phyloP scores from a whole-genome alignment of 495 filamentous ascomycete species.

The Aspergillus haitiensis region DNA sequence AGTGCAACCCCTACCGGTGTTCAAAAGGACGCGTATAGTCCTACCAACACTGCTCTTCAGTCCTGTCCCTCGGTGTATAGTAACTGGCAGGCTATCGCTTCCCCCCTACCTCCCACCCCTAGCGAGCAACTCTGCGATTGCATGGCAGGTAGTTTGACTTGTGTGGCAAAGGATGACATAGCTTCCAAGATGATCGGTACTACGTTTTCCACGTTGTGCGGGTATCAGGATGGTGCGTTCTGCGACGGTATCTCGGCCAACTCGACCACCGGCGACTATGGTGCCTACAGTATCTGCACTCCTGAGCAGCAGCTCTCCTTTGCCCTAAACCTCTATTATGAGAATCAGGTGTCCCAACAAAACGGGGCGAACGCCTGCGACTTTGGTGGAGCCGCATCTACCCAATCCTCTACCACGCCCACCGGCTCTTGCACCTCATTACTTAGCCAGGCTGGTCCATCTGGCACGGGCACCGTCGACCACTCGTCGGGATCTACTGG shows the following conservation, averaged over 20 bases:
- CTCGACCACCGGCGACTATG: constrained; percentile 70
- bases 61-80: constrained; percentile 65
- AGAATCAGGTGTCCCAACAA: constrained; percentile 50
- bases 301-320: constrained; percentile 73
- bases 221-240: constrained; percentile 40
- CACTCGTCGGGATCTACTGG: constrained; percentile 48
- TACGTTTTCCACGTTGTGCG: constrained; percentile 77
- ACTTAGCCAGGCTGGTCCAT: constrained; percentile 57
- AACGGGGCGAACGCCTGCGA: constrained; percentile 63
- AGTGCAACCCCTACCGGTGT: constrained; percentile 62
- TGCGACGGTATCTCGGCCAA: constrained; percentile 76
- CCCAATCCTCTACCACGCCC: constrained; percentile 45
- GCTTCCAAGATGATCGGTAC: constrained; percentile 54
- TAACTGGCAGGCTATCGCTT: constrained; percentile 65
- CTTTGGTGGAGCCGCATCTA: constrained; percentile 68
- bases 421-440: constrained; percentile 55
- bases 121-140: constrained; percentile 76
- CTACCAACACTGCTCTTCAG: constrained; percentile 66
- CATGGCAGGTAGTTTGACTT: constrained; percentile 70
- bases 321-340: constrained; percentile 78
- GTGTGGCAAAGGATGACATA: constrained; percentile 56
- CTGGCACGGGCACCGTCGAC: constrained; percentile 63
- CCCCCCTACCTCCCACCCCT: constrained; percentile 74
- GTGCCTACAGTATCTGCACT: constrained; percentile 83
- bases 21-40: constrained; percentile 62